A percentile compares a stretch with the other conserved stretches of the same genome.
Conservation (phyloP, 2,329 filamentous ascomycete species). For the Pseudopyrenochaeta lycopersici region DNA sequence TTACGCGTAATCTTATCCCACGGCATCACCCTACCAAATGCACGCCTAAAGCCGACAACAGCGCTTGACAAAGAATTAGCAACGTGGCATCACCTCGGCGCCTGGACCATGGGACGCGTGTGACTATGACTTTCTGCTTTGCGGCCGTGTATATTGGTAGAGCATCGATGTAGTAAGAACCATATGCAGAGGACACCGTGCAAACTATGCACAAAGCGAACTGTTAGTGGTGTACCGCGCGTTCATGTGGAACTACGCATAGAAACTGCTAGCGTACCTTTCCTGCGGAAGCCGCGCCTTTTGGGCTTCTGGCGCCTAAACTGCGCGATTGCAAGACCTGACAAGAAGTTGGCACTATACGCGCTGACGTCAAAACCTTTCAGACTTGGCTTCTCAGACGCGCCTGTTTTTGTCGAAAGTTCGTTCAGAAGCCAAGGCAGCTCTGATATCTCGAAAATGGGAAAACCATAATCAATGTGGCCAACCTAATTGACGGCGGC, state of each 20-base stretch:
- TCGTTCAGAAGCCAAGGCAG: slow-evolving; percentile 36
- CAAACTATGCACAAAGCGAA: too few species aligned
- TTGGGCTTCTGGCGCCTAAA: neutral
- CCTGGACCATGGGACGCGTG: too few species aligned
- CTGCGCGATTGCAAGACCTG: neutral
- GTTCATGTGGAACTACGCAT: neutral
- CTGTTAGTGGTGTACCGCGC: neutral
- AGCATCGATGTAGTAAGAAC: neutral
- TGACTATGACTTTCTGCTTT: neutral
- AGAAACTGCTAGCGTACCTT: neutral
- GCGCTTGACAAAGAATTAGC: neutral
- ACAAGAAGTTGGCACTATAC: neutral
- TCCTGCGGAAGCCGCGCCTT: neutral
- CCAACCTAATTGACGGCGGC: slow-evolving; percentile 37
- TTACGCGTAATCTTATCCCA: neutral
- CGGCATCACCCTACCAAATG: neutral
- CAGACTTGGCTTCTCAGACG: slow-evolving; percentile 16
- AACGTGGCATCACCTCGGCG: too few species aligned
- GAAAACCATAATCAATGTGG: slow-evolving; percentile 49
- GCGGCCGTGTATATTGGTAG: neutral
- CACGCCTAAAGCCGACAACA: neutral
- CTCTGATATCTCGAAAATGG: slow-evolving; percentile 50
- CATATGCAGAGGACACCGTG: neutral
- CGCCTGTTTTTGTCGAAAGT: slow-evolving; percentile 7
- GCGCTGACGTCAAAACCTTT: neutral